Conservation (phyloP, 1,139 yeast genomes). For the Suhomyces panamericanus region DNA sequence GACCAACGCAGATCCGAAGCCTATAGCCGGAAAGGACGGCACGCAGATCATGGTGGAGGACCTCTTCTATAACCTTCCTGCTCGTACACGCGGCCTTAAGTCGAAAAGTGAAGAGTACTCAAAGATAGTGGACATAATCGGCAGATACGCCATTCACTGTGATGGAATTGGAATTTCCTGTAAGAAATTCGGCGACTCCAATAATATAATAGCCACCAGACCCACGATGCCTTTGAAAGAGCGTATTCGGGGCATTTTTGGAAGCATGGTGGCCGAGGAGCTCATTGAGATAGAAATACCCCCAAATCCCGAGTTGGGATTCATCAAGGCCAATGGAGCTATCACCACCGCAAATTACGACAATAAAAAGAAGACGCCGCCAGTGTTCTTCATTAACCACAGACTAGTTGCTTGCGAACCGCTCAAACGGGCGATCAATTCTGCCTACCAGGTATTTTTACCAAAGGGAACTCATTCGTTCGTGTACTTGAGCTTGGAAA, state of each 20-base stretch:
- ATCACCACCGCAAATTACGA: constrained; percentile 72
- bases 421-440: constrained; percentile 63
- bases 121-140: constrained; percentile 77
- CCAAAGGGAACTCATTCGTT: constrained; percentile 85
- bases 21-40: constrained; percentile 86
- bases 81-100: constrained; percentile 66
- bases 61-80: constrained; percentile 83
- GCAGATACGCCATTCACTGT: constrained; percentile 80
- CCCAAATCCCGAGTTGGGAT: constrained; percentile 34
- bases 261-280: constrained; percentile 67
- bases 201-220: constrained; percentile 56
- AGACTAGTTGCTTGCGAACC: constrained; percentile 85
- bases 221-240: constrained; percentile 53
- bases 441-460: constrained; percentile 63
- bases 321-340: constrained; percentile 54
- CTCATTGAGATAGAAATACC: constrained; percentile 46
- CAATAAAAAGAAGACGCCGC: constrained; percentile 64
- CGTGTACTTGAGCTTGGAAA: constrained; percentile 65
- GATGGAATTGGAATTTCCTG: constrained; percentile 71
- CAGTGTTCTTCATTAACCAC: constrained; percentile 81
- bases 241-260: constrained; percentile 72
- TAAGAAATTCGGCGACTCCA: constrained; percentile 71
- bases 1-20: constrained; percentile 51
- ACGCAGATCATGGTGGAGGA: constrained; percentile 87
- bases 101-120: constrained; percentile 74